These are phyloP conservation scores for Kwoniella newhampshirensis DNA, from an alignment of 768 basidiomycete genomes.

Conservation along the genomic window DNA sequence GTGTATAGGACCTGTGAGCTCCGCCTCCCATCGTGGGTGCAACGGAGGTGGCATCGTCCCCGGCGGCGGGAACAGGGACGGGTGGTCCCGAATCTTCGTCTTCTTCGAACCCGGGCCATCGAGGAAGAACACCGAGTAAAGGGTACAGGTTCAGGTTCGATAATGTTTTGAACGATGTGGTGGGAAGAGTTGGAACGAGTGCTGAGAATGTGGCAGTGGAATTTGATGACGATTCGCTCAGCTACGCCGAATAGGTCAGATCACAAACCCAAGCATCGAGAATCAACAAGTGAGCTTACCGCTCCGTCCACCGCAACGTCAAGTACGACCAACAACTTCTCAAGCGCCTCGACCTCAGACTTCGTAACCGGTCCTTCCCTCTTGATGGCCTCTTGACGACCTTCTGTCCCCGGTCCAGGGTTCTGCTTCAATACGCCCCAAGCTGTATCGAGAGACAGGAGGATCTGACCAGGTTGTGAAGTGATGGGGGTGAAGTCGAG, in stretches of 20 bases:
- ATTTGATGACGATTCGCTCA: not conserved
- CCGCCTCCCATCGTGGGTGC: conserved; percentile 7
- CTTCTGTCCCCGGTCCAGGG: conserved; percentile 10
- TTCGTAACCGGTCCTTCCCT: conserved; percentile 4
- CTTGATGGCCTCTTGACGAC: conserved; percentile 17
- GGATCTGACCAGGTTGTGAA: conserved; percentile 18
- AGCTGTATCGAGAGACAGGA: conserved; percentile 46
- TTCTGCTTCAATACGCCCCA: conserved; percentile 45
- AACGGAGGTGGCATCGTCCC: conserved; percentile 4
- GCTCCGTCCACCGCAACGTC: conserved; percentile 20
- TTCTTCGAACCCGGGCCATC: conserved; percentile 49
- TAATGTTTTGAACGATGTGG: conserved; percentile 13
- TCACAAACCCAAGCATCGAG: not conserved
- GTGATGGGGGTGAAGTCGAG: conserved; percentile 36
- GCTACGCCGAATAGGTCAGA: not conserved
- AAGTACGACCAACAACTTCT: conserved; percentile 13
- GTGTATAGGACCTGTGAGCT: conserved; percentile 14
- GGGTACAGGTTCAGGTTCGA: conserved; percentile 39
- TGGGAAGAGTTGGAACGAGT: conserved; percentile 1
- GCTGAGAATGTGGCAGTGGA: conserved; percentile 3
- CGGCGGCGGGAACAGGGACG: not conserved
- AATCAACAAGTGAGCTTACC: conserved; percentile 16
- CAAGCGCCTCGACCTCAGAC: conserved; percentile 9
- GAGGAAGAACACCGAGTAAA: conserved; percentile 40
- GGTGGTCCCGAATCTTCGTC: conserved; percentile 41